These are phyloP conservation scores for Rhizopogon sp. DNA, from an alignment of 768 basidiomycete species.

Conservation along the genomic window DNA sequence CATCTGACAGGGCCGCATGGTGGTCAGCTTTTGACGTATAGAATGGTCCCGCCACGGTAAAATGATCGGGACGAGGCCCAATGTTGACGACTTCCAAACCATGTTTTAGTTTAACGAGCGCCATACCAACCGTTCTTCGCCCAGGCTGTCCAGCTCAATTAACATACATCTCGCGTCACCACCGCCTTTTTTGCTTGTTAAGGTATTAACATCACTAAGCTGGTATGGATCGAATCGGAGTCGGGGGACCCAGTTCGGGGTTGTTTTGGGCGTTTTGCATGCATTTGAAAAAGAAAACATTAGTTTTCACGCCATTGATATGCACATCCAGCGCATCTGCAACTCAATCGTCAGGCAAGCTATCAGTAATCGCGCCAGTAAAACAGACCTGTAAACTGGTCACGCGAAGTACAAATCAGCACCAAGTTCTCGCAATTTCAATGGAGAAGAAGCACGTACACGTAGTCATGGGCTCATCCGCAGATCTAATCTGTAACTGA, in stretches of 20 bases:
- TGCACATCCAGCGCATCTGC: slow-evolving; percentile 57
- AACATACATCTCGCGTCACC: no score
- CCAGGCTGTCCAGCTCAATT: no score
- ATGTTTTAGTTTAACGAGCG: no score
- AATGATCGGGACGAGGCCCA: not conserved
- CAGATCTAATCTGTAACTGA: slow-evolving; percentile 93
- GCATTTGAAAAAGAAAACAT: not conserved
- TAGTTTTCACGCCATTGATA: slow-evolving; percentile 71
- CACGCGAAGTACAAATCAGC: not conserved
- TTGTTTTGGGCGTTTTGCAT: not conserved
- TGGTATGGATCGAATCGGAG: no score
- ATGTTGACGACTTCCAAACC: no score
- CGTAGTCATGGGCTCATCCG: slow-evolving; percentile 84
- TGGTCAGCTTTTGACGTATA: not conserved
- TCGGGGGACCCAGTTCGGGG: not conserved
- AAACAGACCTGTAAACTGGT: not conserved
- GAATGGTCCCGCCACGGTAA: not conserved
- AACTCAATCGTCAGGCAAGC: slow-evolving; percentile 1
- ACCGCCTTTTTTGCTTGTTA: no score
- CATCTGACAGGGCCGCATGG: not conserved
- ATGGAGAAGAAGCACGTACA: slow-evolving; percentile 23
- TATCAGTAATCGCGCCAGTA: not conserved
- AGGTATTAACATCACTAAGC: no score
- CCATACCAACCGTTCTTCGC: no score
- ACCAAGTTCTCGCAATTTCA: not conserved